These are phyloP conservation scores for Gamsiella multidivaricata DNA, from an alignment of 192 early-diverging fungal species.

Conservation along the genomic window DNA sequence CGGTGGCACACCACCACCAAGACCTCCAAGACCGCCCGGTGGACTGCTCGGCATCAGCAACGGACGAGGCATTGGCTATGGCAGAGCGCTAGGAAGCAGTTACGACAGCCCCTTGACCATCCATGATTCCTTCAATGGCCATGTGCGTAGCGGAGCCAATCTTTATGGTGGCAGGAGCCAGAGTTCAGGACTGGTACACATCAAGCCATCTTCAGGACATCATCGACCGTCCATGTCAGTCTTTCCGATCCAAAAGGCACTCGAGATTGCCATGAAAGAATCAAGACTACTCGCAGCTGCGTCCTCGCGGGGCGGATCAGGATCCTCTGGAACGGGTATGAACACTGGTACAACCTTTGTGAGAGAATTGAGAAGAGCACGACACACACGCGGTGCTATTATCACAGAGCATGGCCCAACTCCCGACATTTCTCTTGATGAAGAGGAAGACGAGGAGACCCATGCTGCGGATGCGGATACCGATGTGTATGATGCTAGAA, in stretches of 20 bases:
- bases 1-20: constrained; percentile 13
- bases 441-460: constrained; percentile 10
- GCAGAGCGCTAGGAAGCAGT: constrained; percentile 27
- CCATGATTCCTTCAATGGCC: constrained; percentile 47
- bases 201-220: constrained; percentile 13
- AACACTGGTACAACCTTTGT: constrained; percentile 44
- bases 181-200: constrained; percentile 15
- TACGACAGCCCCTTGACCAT: constrained; percentile 43
- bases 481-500: background rate
- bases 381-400: constrained; percentile 24
- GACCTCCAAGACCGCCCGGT: constrained; percentile 42
- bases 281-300: constrained; percentile 34
- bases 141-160: constrained; percentile 50
- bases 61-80: constrained; percentile 48
- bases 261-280: constrained; percentile 50
- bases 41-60: constrained; percentile 48
- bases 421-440: constrained; percentile 30
- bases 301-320: constrained; percentile 36
- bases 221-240: constrained; percentile 30
- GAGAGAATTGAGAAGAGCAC: constrained; percentile 29
- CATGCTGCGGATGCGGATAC: background rate
- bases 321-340: constrained; percentile 42
- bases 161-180: constrained; percentile 38
- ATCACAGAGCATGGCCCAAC: constrained; percentile 38
- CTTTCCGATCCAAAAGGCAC: constrained; percentile 51